Conservation (phyloP, 129 eudicot species). For the Centrapalus pauciflorus region DNA sequence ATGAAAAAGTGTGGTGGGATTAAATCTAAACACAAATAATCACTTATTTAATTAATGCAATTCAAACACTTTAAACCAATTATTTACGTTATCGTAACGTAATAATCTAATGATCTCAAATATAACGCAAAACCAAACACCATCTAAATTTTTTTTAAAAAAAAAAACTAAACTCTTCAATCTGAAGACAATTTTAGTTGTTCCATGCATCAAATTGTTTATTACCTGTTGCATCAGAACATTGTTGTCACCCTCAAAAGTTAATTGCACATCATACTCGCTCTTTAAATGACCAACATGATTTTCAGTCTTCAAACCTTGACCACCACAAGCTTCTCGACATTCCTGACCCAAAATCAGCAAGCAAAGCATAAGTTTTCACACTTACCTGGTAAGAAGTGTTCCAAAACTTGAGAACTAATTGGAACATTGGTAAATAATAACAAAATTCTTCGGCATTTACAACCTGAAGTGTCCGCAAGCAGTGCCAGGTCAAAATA, state of each 20-base stretch:
- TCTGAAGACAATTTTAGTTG: neutral
- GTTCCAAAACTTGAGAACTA: neutral
- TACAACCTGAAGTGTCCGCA: constrained; percentile 85
- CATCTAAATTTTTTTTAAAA: too few species aligned
- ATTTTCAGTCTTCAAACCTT: constrained; percentile 79
- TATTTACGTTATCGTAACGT: too few species aligned
- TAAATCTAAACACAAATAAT: too few species aligned
- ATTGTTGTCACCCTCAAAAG: constrained; percentile 95
- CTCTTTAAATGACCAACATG: constrained; percentile 85
- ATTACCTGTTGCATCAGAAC: constrained; percentile 96
- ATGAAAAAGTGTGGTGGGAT: too few species aligned
- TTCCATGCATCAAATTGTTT: neutral
- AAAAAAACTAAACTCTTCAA: neutral
- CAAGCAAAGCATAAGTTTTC: neutral
- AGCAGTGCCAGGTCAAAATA: constrained; percentile 75
- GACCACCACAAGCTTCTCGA: constrained; percentile 89
- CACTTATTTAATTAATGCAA: too few species aligned
- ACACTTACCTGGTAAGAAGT: too few species aligned
- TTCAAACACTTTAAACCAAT: too few species aligned
- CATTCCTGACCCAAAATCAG: constrained; percentile 48
- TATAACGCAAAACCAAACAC: too few species aligned
- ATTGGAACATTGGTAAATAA: neutral
- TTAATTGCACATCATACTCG: constrained; percentile 82
- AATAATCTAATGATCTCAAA: too few species aligned
- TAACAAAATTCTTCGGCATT: neutral